Evolutionary conservation across 129 eudicot genomes (phyloP), one percentile per base, ranked within the genome.

Genomic region (Scalesia atractyloides): DNA sequence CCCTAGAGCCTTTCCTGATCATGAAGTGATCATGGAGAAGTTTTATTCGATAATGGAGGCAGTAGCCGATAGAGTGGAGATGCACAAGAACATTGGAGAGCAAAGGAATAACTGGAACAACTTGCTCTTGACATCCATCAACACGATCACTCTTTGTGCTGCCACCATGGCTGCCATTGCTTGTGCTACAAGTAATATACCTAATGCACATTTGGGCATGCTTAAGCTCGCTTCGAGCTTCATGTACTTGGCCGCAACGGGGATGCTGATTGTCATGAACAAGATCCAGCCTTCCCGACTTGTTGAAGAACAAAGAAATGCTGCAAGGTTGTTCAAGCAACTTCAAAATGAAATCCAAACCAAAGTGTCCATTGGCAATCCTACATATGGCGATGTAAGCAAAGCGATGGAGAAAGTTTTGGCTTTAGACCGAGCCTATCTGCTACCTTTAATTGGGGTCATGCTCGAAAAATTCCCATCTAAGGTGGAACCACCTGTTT

Each of bases 391-490:
- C n/a, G n/a, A n/a, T n/a, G n/a, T 86, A 14, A 76, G 79, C 11
- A 84, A 86, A 26, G 63, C 84, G 4, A 77, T 86, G 84, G 85
- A 81, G 33, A 83, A 73, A 47, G 82, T 86, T 24, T 82, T 86
- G 79, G 87, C 86, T 47, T 69, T 86, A 66, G 97, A 91, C 48
- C 79, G 59, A 72, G 97, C 96, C 5, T 91, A 83, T 67, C 96
- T 93, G 12, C 87, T 91, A 48, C 97, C 97, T 68, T 66, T 91
- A 18, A 81, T 88, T 6, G 93, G 93, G n/a, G 83, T 30, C 46
- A 91, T 91, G 96, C 80, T 91, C 10, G 97, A 91, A 6, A 91
- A 91, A 63, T 88, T 86, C 41, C 96, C 97, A 0, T 49, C 72
- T 1, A 60, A 59, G 0, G 76, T 82, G 5, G 83, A 86, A 74